Evolutionary conservation across 148 eudicot species (phyloP).

Genomic region (Rhododendron mucronatum): DNA sequence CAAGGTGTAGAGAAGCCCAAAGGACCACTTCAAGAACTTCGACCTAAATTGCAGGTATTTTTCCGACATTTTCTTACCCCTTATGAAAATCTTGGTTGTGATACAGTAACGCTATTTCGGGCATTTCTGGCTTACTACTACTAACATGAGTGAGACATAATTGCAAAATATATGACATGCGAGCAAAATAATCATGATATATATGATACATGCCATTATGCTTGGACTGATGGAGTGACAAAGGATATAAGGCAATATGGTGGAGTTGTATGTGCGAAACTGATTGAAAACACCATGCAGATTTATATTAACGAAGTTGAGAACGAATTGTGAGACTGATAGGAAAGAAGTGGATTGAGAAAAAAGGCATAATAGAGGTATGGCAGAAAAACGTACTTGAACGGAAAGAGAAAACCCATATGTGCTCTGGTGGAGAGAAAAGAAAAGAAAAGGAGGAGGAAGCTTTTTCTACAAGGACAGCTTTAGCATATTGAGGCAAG

Average conservation of each 20-base stretch:
- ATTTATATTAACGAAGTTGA: background rate
- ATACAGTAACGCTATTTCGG: background rate
- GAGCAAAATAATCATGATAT: background rate
- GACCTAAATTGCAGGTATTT: constrained; percentile 89
- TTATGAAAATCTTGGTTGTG: background rate
- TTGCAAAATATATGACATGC: background rate
- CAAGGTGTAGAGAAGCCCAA: constrained; percentile 92
- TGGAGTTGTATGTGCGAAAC: background rate
- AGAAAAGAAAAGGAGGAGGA: background rate
- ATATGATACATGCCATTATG: background rate
- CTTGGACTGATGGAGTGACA: background rate
- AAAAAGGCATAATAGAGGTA: background rate
- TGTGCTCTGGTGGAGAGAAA: background rate
- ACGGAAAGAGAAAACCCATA: background rate
- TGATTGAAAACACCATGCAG: background rate
- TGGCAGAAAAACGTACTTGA: background rate
- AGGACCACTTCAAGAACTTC: constrained; percentile 94
- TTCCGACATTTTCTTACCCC: background rate
- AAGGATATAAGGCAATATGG: background rate
- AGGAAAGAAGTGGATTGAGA: background rate
- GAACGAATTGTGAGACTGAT: background rate
- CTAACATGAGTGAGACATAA: background rate
- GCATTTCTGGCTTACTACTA: background rate
- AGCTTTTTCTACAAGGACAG: background rate
- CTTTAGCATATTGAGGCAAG: background rate